phyloP scores from a whole-genome alignment of 768 basidiomycete genomes.

The Agrocybe praecox region DNA sequence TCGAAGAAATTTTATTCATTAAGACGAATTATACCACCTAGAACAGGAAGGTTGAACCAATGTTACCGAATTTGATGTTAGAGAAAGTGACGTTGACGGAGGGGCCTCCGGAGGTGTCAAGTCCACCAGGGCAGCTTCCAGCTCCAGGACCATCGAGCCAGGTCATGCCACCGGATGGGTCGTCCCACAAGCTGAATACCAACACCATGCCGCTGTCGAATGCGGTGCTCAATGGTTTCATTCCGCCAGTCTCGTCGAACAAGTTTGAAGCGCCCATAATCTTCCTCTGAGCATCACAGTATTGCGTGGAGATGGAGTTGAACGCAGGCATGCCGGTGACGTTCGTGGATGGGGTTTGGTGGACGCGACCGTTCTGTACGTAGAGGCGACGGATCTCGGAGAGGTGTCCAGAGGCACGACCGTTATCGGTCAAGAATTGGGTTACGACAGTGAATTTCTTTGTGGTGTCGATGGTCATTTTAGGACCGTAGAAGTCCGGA shows the following conservation, averaged over 20 bases:
- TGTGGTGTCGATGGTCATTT: conserved; percentile 47
- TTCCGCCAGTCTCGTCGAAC: conserved; percentile 46
- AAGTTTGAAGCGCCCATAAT: conserved; percentile 46
- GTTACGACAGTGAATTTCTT: conserved; percentile 55
- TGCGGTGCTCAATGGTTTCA: conserved; percentile 37
- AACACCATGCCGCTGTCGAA: conserved; percentile 48
- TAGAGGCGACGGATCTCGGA: conserved; percentile 54
- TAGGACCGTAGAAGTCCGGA: conserved; percentile 44
- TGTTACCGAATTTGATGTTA: conserved; percentile 12
- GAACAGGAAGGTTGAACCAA: conserved; percentile 4
- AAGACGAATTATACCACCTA: not conserved
- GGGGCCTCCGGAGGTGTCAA: conserved; percentile 13
- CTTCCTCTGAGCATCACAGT: conserved; percentile 49
- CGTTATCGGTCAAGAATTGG: conserved; percentile 49
- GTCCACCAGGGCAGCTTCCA: conserved; percentile 16
- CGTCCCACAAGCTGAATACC: conserved; percentile 31
- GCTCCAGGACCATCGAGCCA: conserved; percentile 15
- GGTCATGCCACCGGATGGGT: conserved; percentile 13
- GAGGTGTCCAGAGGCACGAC: conserved; percentile 43
- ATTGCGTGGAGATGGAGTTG: conserved; percentile 49
- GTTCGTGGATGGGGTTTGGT: conserved; percentile 44
- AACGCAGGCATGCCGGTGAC: conserved; percentile 38
- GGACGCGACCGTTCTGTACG: conserved; percentile 50
- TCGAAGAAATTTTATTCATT: no score
- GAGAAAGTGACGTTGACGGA: conserved; percentile 13